phyloP scores from a whole-genome alignment of 108 stramenopile species.

The Skeletonema menzelii region DNA sequence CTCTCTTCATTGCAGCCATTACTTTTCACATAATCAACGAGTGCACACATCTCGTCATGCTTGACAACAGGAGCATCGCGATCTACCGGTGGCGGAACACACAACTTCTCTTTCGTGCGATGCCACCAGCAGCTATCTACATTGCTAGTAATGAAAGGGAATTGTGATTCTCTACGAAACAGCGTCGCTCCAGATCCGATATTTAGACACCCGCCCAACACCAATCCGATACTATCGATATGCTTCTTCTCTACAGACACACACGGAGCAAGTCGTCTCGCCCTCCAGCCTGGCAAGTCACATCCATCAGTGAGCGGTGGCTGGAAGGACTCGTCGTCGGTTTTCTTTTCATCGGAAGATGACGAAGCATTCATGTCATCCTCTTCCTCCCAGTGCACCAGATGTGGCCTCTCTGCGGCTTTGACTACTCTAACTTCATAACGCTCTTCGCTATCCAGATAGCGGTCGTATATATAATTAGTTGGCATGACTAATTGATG shows the following conservation, averaged over 20 bases:
- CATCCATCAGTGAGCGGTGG: slow-evolving; percentile 77
- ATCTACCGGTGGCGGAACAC: slow-evolving; percentile 14
- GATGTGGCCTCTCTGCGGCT: slow-evolving; percentile 73
- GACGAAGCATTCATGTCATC: neutral
- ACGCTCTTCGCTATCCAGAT: slow-evolving; percentile 63
- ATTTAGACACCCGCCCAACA: slow-evolving; percentile 47
- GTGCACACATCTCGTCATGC: slow-evolving; percentile 12
- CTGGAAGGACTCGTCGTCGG: slow-evolving; percentile 4
- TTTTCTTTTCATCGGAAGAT: slow-evolving; percentile 39
- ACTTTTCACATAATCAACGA: slow-evolving; percentile 15
- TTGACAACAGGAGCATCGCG: slow-evolving; percentile 16
- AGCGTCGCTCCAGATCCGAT: slow-evolving; percentile 67
- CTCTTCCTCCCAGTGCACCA: slow-evolving; percentile 43
- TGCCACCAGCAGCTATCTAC: slow-evolving; percentile 43
- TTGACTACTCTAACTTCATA: slow-evolving; percentile 77
- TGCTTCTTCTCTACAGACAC: neutral
- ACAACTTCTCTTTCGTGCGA: slow-evolving; percentile 18
- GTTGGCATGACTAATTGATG: neutral
- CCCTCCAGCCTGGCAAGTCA: slow-evolving; percentile 77
- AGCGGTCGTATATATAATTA: slow-evolving; percentile 25
- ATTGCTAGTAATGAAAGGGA: slow-evolving; percentile 36
- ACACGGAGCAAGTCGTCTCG: slow-evolving; percentile 38
- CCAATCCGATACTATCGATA: slow-evolving; percentile 12
- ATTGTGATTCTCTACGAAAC: slow-evolving; percentile 61
- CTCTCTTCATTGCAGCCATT: slow-evolving; percentile 5